Evolutionary conservation across 2,329 filamentous ascomycete species (phyloP).

Genomic region (Scedosporium apiospermum): DNA sequence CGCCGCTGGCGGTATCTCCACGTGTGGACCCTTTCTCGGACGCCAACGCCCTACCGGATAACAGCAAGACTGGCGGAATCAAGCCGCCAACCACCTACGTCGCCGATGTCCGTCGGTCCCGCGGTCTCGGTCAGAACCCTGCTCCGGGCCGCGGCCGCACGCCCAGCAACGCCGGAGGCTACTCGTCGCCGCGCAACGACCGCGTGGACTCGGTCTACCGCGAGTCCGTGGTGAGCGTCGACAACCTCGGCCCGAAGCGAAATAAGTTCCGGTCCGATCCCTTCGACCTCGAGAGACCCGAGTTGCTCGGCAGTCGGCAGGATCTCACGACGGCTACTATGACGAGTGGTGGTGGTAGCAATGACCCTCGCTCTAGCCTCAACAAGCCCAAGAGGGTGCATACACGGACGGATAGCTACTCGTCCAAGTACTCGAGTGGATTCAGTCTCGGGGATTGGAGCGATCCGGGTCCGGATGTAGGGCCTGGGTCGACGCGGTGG

Average conservation of each 20-base stretch:
- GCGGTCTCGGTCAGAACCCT: constrained; percentile 31
- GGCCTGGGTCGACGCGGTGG: constrained; percentile 23
- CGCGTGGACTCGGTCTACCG: constrained; percentile 31
- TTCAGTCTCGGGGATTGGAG: constrained; percentile 35
- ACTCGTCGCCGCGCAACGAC: neutral
- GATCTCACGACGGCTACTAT: constrained; percentile 21
- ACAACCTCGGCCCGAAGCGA: constrained; percentile 34
- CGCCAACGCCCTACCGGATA: constrained; percentile 27
- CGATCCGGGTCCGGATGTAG: constrained; percentile 46
- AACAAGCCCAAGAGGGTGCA: constrained; percentile 17
- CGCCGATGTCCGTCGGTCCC: constrained; percentile 36
- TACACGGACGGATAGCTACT: constrained; percentile 26
- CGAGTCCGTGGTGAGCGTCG: constrained; percentile 27
- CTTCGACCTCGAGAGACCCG: constrained; percentile 50
- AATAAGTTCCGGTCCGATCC: constrained; percentile 55
- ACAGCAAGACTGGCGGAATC: constrained; percentile 6
- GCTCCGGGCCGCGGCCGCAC: constrained; percentile 13
- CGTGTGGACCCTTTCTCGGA: constrained; percentile 36
- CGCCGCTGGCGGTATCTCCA: constrained; percentile 21
- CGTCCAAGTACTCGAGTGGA: constrained; percentile 36
- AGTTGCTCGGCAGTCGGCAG: constrained; percentile 26
- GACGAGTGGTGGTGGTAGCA: constrained; percentile 16
- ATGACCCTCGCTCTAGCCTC: constrained; percentile 6
- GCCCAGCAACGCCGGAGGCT: constrained; percentile 14
- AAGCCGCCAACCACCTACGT: constrained; percentile 32